Conservation (phyloP, 2,329 filamentous ascomycete species). For the Didymella exigua region DNA sequence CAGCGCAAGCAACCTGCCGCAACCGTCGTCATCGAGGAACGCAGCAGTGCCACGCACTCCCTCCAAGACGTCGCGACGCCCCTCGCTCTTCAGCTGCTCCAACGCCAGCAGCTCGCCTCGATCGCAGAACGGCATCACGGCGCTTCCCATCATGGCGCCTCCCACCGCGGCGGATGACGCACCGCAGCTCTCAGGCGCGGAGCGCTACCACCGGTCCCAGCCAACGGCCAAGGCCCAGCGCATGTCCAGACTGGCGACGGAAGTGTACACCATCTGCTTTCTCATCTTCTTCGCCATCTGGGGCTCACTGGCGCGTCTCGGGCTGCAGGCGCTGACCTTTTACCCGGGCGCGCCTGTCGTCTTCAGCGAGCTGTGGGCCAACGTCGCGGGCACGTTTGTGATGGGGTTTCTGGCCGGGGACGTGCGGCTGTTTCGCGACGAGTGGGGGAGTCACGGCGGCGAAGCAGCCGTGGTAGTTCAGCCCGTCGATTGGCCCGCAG, state of each 20-base stretch:
- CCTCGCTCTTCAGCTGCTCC: constrained; percentile 10
- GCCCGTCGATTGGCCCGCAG: background rate
- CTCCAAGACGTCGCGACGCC: constrained; percentile 17
- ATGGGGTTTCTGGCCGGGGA: constrained; percentile 89
- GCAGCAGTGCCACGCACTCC: constrained; percentile 13
- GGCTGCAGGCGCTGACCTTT: constrained; percentile 76
- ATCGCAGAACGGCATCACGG: constrained; percentile 35
- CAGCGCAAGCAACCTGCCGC: constrained; percentile 1
- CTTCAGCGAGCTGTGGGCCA: constrained; percentile 83
- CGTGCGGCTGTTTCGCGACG: constrained; percentile 71
- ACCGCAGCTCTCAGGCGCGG: constrained; percentile 13
- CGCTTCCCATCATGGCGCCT: constrained; percentile 37
- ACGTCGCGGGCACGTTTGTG: constrained; percentile 78
- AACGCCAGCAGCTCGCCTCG: constrained; percentile 17
- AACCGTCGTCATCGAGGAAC: background rate
- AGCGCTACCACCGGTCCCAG: constrained; percentile 18
- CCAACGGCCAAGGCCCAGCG: constrained; percentile 18
- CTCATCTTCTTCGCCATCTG: constrained; percentile 84
- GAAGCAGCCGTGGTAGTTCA: constrained; percentile 21
- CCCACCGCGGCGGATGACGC: constrained; percentile 26
- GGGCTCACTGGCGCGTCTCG: constrained; percentile 82
- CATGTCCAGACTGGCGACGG: constrained; percentile 42
- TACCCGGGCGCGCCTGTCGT: constrained; percentile 78
- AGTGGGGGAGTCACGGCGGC: constrained; percentile 61
- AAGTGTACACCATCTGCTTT: constrained; percentile 73